Conservation (phyloP, 495 filamentous ascomycete genomes). For the Xylaria nigripes region DNA sequence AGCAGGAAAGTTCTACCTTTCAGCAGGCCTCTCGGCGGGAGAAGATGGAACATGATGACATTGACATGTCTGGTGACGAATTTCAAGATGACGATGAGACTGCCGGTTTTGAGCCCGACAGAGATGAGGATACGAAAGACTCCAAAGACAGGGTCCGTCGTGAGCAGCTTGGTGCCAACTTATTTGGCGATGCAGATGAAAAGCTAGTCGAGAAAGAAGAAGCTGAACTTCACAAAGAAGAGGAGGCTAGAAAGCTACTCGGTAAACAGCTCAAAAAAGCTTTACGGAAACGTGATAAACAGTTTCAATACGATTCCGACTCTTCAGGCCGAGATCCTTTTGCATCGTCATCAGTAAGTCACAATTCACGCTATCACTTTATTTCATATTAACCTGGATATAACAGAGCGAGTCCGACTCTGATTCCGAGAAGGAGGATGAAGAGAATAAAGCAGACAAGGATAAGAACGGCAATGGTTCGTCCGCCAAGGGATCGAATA, state of each 20-base stretch:
- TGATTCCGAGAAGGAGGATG: constrained; percentile 39
- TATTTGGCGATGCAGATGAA: constrained; percentile 79
- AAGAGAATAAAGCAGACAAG: constrained; percentile 53
- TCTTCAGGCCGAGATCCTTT: constrained; percentile 71
- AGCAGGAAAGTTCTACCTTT: constrained; percentile 46
- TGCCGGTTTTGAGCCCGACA: constrained; percentile 65
- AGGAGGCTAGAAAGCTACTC: constrained; percentile 54
- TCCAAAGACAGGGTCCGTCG: constrained; percentile 76
- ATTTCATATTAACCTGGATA: neutral
- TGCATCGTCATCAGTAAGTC: constrained; percentile 39
- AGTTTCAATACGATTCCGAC: constrained; percentile 73
- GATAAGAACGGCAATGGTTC: constrained; percentile 25
- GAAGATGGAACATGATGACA: constrained; percentile 48
- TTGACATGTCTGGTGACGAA: constrained; percentile 50
- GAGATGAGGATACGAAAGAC: constrained; percentile 82
- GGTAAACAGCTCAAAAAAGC: constrained; percentile 73
- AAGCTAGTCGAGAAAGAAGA: constrained; percentile 79
- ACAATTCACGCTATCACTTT: neutral
- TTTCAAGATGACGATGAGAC: constrained; percentile 75
- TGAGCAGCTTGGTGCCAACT: constrained; percentile 78
- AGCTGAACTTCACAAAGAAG: constrained; percentile 57
- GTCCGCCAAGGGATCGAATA: constrained; percentile 63
- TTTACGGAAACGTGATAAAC: constrained; percentile 74
- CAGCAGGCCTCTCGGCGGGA: constrained; percentile 42
- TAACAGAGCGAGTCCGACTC: constrained; percentile 31